Evolutionary conservation across 1,284 basidiomycete species (phyloP).

Genomic region (Irpex rosettiformis): DNA sequence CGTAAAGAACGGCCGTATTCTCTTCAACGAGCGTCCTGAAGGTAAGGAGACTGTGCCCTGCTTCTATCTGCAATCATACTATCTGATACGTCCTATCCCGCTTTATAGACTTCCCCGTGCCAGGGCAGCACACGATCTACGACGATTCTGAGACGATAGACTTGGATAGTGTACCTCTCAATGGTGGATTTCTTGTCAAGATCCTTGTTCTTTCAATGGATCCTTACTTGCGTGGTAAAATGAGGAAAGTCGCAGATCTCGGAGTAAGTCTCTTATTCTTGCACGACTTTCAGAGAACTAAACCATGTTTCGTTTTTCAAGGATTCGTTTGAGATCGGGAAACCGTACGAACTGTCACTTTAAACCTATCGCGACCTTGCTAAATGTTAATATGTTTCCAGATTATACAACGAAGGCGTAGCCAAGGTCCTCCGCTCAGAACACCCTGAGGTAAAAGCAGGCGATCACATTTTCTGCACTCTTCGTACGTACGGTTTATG

Average conservation of each 20-base stretch:
- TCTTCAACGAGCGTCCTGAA: constrained; percentile 16
- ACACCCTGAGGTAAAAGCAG: constrained; percentile 29
- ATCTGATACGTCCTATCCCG: not conserved
- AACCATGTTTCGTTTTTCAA: not conserved
- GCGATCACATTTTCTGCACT: constrained; percentile 40
- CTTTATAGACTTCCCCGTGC: constrained; percentile 40
- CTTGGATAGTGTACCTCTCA: constrained; percentile 40
- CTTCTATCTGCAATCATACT: not conserved
- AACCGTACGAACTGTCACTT: not conserved
- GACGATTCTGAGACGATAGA: constrained; percentile 46
- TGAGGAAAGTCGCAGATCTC: constrained; percentile 26
- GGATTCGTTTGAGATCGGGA: not conserved
- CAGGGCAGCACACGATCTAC: constrained; percentile 44
- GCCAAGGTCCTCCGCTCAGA: constrained; percentile 44
- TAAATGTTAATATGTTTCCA: not conserved
- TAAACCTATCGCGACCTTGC: no score
- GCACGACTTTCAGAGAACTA: not conserved
- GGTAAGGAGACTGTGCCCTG: constrained; percentile 6
- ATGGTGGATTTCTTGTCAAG: constrained; percentile 53
- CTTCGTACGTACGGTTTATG: constrained; percentile 18
- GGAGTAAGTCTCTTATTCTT: not conserved
- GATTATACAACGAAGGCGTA: constrained; percentile 27
- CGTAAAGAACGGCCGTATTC: constrained; percentile 17
- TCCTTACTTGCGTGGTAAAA: constrained; percentile 41
- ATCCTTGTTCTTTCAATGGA: constrained; percentile 44